Base-by-base conservation (phyloP, 495 filamentous ascomycete genomes). In the Aspergillus conjunctus region DNA sequence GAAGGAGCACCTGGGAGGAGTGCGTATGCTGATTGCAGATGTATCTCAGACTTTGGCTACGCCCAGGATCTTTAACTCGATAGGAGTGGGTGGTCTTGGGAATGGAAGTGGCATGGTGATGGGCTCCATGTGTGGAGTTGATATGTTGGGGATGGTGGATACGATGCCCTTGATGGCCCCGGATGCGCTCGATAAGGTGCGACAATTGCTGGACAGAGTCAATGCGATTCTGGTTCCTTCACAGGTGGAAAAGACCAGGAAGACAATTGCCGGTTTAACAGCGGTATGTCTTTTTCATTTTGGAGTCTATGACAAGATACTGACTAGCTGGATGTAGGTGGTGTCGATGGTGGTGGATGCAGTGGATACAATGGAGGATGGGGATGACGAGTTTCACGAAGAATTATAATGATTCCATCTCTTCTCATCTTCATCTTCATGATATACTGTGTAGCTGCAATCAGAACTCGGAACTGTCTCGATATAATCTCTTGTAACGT, bases 161-260 rank as follows among this genome's bases (percentile, higher is more conserved):
- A 17, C 18, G 15, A n/a, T 20, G 18, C 18, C 43, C 4, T 15
- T 18, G 18, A 8, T 46, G 15, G 15, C 12, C 4, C 54, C 37
- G n/a, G 34, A n/a, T 6, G 20, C 26, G 15, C 22, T 43, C 15
- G 41, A 26, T 12, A 18, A 44, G 18, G 18, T 43, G 39, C 17
- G 12, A 17, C 20, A 8, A 3, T 18, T 59, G 48, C 46, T 51
- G 18, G 20, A 31, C 43, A 76, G 61, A 9, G 69, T 71, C 21
- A 74, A 73, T 39, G 73, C 74, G 22, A 73, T 70, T 22, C 69
- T 66, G 6, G 67, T 71, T 10, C 73, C 73, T 6, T 12, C 14
- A 8, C 14, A 46, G 18, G 17, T 46, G 2, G 43, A 46, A 17
- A 15, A 46, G 43, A 46, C 43, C 18, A n/a, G 43, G 9, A 17